A percentile compares a stretch with the other conserved stretches of the same genome.
Evolutionary conservation across 2,329 filamentous ascomycete species (phyloP).

Genomic region (Colletotrichum australisinense): DNA sequence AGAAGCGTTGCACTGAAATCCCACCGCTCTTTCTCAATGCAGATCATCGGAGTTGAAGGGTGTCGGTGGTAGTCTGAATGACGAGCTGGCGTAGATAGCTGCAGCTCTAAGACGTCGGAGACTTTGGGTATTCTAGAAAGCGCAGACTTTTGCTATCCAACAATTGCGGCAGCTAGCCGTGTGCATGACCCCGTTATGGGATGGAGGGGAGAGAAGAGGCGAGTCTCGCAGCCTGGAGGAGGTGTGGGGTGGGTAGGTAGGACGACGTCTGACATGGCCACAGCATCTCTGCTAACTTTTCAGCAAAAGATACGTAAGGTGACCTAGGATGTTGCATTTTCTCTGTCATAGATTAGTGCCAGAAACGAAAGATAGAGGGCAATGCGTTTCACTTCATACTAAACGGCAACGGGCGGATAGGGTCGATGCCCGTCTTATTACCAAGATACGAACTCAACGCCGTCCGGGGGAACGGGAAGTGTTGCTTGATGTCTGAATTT

Average conservation of each 20-base stretch:
- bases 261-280: conserved; percentile 22
- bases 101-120: conserved; percentile 23
- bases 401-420: background rate
- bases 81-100: conserved; percentile 30
- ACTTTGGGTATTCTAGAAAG: conserved; percentile 22
- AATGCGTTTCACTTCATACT: background rate
- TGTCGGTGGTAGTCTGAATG: conserved; percentile 19
- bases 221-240: background rate
- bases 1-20: conserved; percentile 16
- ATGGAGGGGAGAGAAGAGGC: conserved; percentile 14
- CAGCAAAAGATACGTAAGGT: conserved; percentile 14
- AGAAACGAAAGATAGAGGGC: conserved; percentile 7
- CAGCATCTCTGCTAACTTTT: conserved; percentile 7
- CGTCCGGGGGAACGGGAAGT: background rate
- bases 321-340: conserved; percentile 19
- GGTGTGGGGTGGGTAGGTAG: conserved; percentile 5
- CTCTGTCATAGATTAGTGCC: conserved; percentile 11
- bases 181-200: conserved; percentile 24
- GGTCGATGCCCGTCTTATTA: background rate
- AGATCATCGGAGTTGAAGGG: conserved; percentile 19
- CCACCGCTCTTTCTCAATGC: conserved; percentile 33
- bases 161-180: conserved; percentile 26
- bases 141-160: conserved; percentile 7
- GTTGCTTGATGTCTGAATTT: background rate
- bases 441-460: background rate